phyloP scores from a whole-genome alignment of 768 basidiomycete species.

The Pulveroboletus sp. region DNA sequence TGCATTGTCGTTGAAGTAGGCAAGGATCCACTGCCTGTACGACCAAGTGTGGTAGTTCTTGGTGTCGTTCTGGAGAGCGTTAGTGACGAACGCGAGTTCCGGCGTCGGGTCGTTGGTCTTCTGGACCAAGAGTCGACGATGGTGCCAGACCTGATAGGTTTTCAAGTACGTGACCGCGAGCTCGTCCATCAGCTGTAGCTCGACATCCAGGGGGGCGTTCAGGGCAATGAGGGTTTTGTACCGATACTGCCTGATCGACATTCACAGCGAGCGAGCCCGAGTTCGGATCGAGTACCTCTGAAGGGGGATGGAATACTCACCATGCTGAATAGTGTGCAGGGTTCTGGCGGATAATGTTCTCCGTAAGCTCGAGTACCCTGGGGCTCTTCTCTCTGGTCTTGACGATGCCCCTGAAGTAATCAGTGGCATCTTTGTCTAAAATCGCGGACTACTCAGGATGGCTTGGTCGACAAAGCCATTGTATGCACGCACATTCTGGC shows the following conservation, averaged over 20 bases:
- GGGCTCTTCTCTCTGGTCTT: conserved; percentile 71
- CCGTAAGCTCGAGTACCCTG: conserved; percentile 83
- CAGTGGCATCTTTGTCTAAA: conserved; percentile 86
- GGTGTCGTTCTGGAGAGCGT: conserved; percentile 65
- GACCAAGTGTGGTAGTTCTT: conserved; percentile 99
- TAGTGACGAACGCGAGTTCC: conserved; percentile 79
- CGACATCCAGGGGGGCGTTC: conserved; percentile 62
- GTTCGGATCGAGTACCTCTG: background rate
- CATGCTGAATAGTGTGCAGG: conserved; percentile 98
- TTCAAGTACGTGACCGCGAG: conserved; percentile 82
- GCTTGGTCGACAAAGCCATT: background rate
- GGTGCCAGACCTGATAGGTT: conserved; percentile 98
- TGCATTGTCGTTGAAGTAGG: conserved; percentile 70
- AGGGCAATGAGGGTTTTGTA: conserved; percentile 78
- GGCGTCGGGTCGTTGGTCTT: conserved; percentile 46
- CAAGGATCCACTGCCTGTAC: conserved; percentile 91
- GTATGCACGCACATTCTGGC: conserved; percentile 64
- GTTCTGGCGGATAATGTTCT: conserved; percentile 83
- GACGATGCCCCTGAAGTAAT: conserved; percentile 86
- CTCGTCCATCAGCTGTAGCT: conserved; percentile 83
- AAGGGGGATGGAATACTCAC: conserved; percentile 39
- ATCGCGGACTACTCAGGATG: conserved; percentile 8
- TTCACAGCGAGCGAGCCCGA: background rate
- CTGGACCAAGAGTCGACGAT: conserved; percentile 71
- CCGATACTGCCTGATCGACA: conserved; percentile 78